phyloP scores from a whole-genome alignment of 2,329 filamentous ascomycete genomes.

The Monosporascus sp. region DNA sequence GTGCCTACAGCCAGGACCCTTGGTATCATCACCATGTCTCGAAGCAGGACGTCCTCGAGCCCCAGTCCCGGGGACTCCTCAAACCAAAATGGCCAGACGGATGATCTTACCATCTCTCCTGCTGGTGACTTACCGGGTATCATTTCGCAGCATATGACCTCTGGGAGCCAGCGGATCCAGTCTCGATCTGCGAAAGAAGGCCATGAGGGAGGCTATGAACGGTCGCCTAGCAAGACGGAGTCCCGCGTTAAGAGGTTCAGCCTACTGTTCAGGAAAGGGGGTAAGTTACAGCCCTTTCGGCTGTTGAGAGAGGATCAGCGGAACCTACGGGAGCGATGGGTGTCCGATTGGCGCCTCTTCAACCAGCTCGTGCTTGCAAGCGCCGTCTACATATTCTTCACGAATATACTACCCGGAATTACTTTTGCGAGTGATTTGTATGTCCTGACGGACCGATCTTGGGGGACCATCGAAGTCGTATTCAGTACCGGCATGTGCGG shows the following conservation, averaged over 20 bases:
- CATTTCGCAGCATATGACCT: background rate
- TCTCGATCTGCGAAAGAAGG: background rate
- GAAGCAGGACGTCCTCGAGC: background rate
- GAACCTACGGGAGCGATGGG: slow-evolving; percentile 42
- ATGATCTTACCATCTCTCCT: background rate
- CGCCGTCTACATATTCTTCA: slow-evolving; percentile 63
- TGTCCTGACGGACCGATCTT: slow-evolving; percentile 55
- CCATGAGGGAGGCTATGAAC: background rate
- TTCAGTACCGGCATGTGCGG: slow-evolving; percentile 62
- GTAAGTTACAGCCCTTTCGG: slow-evolving; percentile 47
- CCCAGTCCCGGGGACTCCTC: background rate
- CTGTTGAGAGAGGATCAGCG: slow-evolving; percentile 44
- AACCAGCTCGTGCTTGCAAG: slow-evolving; percentile 61
- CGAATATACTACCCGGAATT: slow-evolving; percentile 61
- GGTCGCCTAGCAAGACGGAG: background rate
- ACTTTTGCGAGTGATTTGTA: slow-evolving; percentile 64
- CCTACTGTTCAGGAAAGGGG: slow-evolving; percentile 29
- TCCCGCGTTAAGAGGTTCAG: slow-evolving; percentile 1
- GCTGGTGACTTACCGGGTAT: background rate
- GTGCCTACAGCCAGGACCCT: background rate
- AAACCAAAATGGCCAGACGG: background rate
- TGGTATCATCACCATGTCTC: background rate
- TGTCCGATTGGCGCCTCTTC: slow-evolving; percentile 53
- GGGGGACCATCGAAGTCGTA: slow-evolving; percentile 64
- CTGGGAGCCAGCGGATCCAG: background rate